Conservation (phyloP, 2,329 filamentous ascomycete species). For the Paecilomyces dactylethromorphus region DNA sequence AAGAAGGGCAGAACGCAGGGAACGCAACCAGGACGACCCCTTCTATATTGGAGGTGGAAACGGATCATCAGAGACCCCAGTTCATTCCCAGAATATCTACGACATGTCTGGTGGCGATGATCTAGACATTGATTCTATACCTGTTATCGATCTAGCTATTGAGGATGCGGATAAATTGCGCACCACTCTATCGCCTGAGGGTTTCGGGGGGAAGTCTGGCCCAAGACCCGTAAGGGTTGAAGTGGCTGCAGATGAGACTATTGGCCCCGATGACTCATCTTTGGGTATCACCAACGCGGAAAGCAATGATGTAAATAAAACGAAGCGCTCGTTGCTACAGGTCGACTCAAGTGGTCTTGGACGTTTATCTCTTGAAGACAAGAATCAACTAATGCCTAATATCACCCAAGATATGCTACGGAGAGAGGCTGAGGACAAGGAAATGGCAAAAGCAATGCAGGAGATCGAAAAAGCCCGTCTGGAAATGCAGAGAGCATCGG, state of each 20-base stretch:
- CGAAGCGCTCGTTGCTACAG: conserved; percentile 65
- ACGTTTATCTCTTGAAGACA: conserved; percentile 61
- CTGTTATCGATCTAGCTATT: conserved; percentile 86
- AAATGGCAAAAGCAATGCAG: conserved; percentile 82
- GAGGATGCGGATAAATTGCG: conserved; percentile 42
- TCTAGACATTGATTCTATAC: conserved; percentile 88
- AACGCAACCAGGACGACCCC: conserved; percentile 85
- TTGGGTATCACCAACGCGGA: conserved; percentile 38
- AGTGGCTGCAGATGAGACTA: conserved; percentile 67
- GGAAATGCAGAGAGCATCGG: conserved; percentile 62
- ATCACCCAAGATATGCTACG: conserved; percentile 48
- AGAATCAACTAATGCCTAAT: conserved; percentile 15
- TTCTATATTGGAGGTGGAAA: conserved; percentile 72
- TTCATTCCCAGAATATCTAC: conserved; percentile 72
- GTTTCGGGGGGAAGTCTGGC: conserved; percentile 23
- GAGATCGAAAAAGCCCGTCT: conserved; percentile 80
- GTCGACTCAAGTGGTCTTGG: conserved; percentile 82
- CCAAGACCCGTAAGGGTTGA: conserved; percentile 55
- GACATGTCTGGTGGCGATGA: conserved; percentile 67
- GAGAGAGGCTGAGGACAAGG: conserved; percentile 69
- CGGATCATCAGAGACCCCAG: conserved; percentile 56
- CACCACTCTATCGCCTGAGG: conserved; percentile 8
- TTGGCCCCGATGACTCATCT: conserved; percentile 39
- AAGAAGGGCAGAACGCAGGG: conserved; percentile 67
- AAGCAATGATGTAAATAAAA: conserved; percentile 18